Evolutionary conservation across 306 rosid genomes (phyloP).

Genomic region (Prunus campanulata): DNA sequence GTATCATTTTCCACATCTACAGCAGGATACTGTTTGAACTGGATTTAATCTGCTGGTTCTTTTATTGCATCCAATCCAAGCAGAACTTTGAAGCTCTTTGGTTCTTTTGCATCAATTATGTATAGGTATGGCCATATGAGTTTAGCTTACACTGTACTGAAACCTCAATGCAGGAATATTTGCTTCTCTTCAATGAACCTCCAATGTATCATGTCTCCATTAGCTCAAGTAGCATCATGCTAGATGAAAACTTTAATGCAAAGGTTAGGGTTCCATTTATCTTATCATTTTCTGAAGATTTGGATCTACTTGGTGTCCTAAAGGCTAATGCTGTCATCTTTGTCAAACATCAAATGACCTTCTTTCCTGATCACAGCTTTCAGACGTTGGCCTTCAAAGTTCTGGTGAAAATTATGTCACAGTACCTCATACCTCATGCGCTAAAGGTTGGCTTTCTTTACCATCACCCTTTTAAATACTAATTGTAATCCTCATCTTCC

Average conservation of each 20-base stretch:
- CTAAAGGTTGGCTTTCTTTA: conserved; percentile 50
- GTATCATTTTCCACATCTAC: not conserved
- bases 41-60: not conserved
- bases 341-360: not conserved
- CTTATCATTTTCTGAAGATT: not conserved
- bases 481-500: too few relatives aligned
- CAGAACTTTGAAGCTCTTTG: not conserved
- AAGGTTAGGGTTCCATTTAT: conserved; percentile 45
- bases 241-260: conserved; percentile 78
- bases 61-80: not conserved
- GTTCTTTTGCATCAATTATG: not conserved
- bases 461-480: not conserved
- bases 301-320: not conserved
- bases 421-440: conserved; percentile 34
- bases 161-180: conserved; percentile 67
- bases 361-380: conserved; percentile 51
- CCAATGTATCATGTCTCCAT: conserved; percentile 75
- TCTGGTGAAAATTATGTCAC: conserved; percentile 35
- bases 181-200: conserved; percentile 78
- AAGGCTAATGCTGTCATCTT: not conserved
- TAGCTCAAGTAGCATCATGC: conserved; percentile 73
- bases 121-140: not conserved
- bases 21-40: not conserved
- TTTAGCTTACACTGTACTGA: not conserved
- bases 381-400: conserved; percentile 59